Conservation (phyloP, 257 asterid species). For the Fraxinus pennsylvanica region DNA sequence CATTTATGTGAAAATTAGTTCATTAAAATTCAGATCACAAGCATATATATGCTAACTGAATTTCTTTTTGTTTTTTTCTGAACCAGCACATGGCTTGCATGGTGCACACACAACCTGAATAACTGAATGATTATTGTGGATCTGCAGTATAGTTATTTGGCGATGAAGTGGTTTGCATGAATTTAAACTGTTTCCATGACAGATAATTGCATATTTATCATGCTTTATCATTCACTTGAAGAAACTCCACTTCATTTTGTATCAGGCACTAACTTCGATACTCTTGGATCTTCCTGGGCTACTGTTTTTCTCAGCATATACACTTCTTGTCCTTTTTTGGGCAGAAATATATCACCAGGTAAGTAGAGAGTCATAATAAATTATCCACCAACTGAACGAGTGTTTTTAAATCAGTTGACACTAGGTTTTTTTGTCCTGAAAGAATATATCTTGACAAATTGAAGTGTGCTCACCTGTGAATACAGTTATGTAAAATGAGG, state of each 20-base stretch:
- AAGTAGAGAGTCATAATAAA: constrained; percentile 28
- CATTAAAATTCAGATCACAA: constrained; percentile 20
- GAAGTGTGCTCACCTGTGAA: constrained; percentile 24
- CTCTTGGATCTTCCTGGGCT: constrained; percentile 88
- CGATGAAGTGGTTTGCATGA: constrained; percentile 19
- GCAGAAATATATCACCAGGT: constrained; percentile 98
- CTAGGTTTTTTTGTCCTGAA: constrained; percentile 4
- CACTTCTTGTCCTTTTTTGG: constrained; percentile 93
- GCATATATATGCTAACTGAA: background rate
- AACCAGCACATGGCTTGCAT: constrained; percentile 9
- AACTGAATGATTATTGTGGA: constrained; percentile 17
- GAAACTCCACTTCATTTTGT: background rate
- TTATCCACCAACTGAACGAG: background rate
- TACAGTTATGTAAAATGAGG: constrained; percentile 19
- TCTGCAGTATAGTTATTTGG: constrained; percentile 6
- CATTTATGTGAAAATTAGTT: background rate
- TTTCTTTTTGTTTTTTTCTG: background rate
- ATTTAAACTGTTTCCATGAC: constrained; percentile 1
- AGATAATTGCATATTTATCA: constrained; percentile 2
- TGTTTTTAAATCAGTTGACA: constrained; percentile 6
- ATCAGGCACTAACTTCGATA: constrained; percentile 64
- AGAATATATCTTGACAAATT: constrained; percentile 5
- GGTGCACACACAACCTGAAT: background rate
- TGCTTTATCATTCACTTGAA: constrained; percentile 12
- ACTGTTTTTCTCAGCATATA: constrained; percentile 85